phyloP scores from a whole-genome alignment of 2,329 filamentous ascomycete genomes.

The Penicillium italicum region DNA sequence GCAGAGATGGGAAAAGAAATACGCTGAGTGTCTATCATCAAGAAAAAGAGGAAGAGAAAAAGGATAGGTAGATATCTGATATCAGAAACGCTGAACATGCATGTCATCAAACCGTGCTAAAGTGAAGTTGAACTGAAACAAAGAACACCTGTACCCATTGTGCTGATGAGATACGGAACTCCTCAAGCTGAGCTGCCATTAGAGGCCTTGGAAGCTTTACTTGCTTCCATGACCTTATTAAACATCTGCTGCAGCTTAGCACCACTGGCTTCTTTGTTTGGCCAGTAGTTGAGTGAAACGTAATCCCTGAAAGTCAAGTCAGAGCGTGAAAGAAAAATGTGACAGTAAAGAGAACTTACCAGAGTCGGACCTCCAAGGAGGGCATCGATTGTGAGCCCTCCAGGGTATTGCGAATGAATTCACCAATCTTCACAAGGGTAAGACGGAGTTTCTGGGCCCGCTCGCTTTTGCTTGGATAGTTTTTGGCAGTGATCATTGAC shows the following conservation, averaged over 20 bases:
- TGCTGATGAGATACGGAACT: background rate
- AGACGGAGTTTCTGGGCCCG: constrained; percentile 44
- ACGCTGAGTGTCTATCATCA: constrained; percentile 3
- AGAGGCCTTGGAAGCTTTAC: constrained; percentile 26
- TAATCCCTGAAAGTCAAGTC: constrained; percentile 40
- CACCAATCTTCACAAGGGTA: constrained; percentile 45
- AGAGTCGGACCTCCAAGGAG: constrained; percentile 44
- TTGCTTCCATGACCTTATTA: constrained; percentile 34
- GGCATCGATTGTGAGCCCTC: constrained; percentile 38
- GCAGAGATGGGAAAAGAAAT: background rate
- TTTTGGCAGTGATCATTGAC: constrained; percentile 46
- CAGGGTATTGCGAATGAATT: constrained; percentile 44
- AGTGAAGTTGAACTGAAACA: constrained; percentile 3
- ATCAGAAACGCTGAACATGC: constrained; percentile 15
- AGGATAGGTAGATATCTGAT: constrained; percentile 3
- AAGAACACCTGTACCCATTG: constrained; percentile 2
- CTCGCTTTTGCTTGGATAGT: constrained; percentile 42
- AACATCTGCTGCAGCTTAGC: constrained; percentile 39
- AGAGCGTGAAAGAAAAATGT: constrained; percentile 15
- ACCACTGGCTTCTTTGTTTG: constrained; percentile 43
- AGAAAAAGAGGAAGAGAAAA: background rate
- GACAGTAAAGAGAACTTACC: constrained; percentile 34
- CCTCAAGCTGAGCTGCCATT: constrained; percentile 26
- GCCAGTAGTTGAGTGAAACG: constrained; percentile 46
- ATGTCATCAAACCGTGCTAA: constrained; percentile 17